Percentiles rank a stretch among this genome's conserved stretches.
Conservation (phyloP, 2,329 filamentous ascomycete genomes). For the Trichoderma polysporum region DNA sequence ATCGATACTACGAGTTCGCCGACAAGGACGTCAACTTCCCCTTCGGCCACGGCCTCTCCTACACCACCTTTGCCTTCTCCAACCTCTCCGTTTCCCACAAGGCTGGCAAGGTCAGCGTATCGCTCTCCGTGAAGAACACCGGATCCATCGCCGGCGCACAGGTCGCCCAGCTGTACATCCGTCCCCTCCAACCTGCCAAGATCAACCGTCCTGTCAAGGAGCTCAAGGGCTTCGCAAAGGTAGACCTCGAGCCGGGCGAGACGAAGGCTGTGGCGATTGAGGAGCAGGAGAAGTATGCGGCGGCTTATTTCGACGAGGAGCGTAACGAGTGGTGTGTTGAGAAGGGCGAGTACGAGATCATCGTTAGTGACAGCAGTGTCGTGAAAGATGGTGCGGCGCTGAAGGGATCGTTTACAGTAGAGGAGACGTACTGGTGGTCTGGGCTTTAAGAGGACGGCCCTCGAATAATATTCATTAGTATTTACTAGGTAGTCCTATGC, state of each 20-base stretch:
- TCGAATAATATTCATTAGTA: neutral
- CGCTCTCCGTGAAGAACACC: conserved; percentile 59
- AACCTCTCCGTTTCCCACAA: conserved; percentile 48
- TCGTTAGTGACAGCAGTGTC: conserved; percentile 58
- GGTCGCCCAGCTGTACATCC: conserved; percentile 59
- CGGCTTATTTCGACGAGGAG: conserved; percentile 70
- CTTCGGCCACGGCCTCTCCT: conserved; percentile 79
- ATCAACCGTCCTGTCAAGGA: conserved; percentile 61
- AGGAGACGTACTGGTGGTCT: conserved; percentile 64
- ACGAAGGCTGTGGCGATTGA: conserved; percentile 56
- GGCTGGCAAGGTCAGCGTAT: conserved; percentile 49
- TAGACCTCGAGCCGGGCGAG: conserved; percentile 60
- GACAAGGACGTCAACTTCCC: conserved; percentile 66
- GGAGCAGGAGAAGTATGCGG: conserved; percentile 62
- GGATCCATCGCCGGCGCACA: conserved; percentile 55
- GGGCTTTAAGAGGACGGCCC: conserved; percentile 12
- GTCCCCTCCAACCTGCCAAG: conserved; percentile 50
- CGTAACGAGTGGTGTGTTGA: conserved; percentile 65
- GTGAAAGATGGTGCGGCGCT: conserved; percentile 48
- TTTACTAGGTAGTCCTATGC: neutral
- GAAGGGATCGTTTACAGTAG: conserved; percentile 54
- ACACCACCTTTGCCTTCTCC: conserved; percentile 65
- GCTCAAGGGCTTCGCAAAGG: conserved; percentile 65
- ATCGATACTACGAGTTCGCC: conserved; percentile 76
- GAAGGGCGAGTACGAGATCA: conserved; percentile 62